Conservation (phyloP, 139 green algal genomes). For the Zygnema circumcarinatum region DNA sequence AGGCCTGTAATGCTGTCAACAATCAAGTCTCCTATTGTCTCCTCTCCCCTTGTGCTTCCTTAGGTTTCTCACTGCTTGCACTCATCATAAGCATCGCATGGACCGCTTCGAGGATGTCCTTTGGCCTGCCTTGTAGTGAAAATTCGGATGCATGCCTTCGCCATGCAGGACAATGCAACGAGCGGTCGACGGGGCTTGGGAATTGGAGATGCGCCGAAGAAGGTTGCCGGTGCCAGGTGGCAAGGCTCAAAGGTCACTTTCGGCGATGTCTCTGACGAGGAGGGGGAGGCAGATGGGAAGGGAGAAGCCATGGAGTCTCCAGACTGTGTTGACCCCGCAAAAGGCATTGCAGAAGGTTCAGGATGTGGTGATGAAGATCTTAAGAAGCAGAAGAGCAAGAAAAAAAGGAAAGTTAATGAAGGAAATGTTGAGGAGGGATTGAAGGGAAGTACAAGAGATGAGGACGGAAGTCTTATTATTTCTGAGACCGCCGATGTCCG, state of each 20-base stretch:
- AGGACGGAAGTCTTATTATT: too few relatives aligned
- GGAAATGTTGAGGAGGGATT: neutral
- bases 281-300: conserved; percentile 23
- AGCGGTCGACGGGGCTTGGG: conserved; percentile 80
- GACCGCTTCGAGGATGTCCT: too few relatives aligned
- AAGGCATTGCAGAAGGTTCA: neutral
- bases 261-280: conserved; percentile 23
- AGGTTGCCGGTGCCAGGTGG: conserved; percentile 82
- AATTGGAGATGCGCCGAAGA: conserved; percentile 74
- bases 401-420: neutral
- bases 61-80: too few relatives aligned
- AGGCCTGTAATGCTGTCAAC: too few relatives aligned
- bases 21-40: too few relatives aligned
- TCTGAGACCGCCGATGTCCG: too few relatives aligned
- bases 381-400: conserved; percentile 30
- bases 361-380: neutral
- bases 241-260: conserved; percentile 67
- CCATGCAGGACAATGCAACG: conserved; percentile 67
- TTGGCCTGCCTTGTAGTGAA: too few relatives aligned
- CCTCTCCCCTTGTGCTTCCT: too few relatives aligned
- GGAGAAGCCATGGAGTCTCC: conserved; percentile 26
- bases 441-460: neutral
- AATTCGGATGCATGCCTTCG: neutral
- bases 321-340: neutral
- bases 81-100: too few relatives aligned